These are phyloP conservation scores for Arachis stenosperma DNA, from an alignment of 306 rosid genomes.

Conservation along the genomic window DNA sequence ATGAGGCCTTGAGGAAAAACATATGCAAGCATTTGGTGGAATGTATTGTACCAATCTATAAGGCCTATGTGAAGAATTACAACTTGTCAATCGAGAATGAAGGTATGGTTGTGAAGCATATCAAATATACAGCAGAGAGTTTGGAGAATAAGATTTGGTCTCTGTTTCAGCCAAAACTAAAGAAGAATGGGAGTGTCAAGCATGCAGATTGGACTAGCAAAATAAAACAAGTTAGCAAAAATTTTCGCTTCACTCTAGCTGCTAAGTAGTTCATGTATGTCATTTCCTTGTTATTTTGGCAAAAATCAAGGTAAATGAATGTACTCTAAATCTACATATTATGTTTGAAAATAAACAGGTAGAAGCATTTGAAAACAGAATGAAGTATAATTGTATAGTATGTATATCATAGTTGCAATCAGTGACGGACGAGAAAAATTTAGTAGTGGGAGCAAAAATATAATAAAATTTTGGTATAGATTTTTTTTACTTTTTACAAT, in stretches of 20 bases:
- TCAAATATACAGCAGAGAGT: conserved; percentile 54
- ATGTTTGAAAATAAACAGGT: neutral
- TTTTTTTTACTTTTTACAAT: too few relatives aligned
- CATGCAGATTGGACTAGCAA: conserved; percentile 49
- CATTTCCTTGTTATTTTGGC: conserved; percentile 22
- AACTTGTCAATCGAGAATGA: conserved; percentile 57
- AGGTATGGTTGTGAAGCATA: conserved; percentile 49
- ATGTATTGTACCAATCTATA: conserved; percentile 67
- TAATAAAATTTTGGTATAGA: too few relatives aligned
- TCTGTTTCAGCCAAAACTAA: conserved; percentile 57
- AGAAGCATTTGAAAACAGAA: conserved; percentile 9
- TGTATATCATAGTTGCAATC: too few relatives aligned
- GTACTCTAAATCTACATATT: neutral
- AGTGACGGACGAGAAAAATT: too few relatives aligned
- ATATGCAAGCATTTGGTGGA: conserved; percentile 64
- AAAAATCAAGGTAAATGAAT: conserved; percentile 10
- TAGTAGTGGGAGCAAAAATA: too few relatives aligned
- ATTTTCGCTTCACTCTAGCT: conserved; percentile 51
- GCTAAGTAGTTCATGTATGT: conserved; percentile 33
- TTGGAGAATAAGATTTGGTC: conserved; percentile 67
- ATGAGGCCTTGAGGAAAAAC: conserved; percentile 62
- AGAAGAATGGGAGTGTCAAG: conserved; percentile 44
- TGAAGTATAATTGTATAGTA: too few relatives aligned
- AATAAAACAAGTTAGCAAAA: conserved; percentile 52
- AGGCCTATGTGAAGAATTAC: conserved; percentile 53